A percentile compares a stretch with the other conserved stretches of the same genome.
These are phyloP conservation scores for Cnidoscolus chayamansa DNA, from an alignment of 441 rosid species.

Conservation along the genomic window DNA sequence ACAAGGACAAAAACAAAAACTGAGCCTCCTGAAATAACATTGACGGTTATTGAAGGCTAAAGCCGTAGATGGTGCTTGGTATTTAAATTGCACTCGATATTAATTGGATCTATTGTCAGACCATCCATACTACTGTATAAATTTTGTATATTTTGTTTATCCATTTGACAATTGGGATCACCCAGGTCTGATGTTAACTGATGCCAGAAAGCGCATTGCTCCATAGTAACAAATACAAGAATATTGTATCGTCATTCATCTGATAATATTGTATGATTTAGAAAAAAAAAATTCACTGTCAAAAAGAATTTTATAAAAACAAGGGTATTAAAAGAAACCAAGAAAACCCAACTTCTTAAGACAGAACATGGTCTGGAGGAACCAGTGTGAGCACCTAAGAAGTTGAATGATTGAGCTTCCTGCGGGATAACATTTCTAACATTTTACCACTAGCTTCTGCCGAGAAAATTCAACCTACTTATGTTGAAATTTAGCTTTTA, in stretches of 20 bases:
- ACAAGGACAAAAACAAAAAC: neutral
- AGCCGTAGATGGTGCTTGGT: neutral
- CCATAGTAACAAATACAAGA: neutral
- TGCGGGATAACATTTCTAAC: neutral
- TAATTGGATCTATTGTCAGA: neutral
- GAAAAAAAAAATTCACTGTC: neutral
- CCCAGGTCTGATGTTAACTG: neutral
- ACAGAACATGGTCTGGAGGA: neutral
- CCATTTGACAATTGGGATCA: neutral
- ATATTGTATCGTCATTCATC: neutral
- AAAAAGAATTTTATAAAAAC: neutral
- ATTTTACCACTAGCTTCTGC: neutral
- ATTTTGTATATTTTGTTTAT: neutral
- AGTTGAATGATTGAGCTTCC: neutral
- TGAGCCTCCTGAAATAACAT: neutral
- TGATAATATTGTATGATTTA: neutral
- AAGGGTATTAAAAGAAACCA: neutral
- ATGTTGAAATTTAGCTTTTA: constrained; percentile 8
- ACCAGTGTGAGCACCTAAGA: neutral
- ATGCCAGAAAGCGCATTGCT: neutral
- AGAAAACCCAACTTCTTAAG: neutral
- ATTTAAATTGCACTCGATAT: neutral
- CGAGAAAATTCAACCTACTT: neutral
- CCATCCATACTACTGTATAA: neutral
- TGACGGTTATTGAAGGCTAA: neutral